phyloP scores from a whole-genome alignment of 2,329 filamentous ascomycete genomes.

The Lachnellula suecica region DNA sequence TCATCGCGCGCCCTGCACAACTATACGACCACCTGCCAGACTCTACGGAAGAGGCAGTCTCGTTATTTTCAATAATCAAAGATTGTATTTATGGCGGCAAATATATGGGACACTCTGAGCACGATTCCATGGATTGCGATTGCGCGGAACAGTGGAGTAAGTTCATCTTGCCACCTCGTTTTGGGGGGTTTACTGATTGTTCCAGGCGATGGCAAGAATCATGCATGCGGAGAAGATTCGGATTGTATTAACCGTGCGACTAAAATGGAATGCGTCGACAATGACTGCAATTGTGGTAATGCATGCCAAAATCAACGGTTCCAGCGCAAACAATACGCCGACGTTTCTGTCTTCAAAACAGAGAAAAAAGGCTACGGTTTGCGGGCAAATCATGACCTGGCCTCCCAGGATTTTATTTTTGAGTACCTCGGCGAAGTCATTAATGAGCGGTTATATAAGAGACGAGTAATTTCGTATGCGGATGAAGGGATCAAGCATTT shows the following conservation, averaged over 20 bases:
- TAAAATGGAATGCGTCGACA: conserved; percentile 89
- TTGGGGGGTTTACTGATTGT: conserved; percentile 33
- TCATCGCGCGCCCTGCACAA: conserved; percentile 57
- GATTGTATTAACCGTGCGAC: conserved; percentile 98
- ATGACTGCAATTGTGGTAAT: conserved; percentile 82
- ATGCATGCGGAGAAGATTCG: conserved; percentile 91
- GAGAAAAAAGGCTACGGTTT: conserved; percentile 97
- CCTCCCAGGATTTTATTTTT: conserved; percentile 88
- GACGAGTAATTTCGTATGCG: conserved; percentile 90
- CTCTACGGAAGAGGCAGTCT: conserved; percentile 72
- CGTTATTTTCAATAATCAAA: conserved; percentile 76
- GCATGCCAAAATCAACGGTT: conserved; percentile 95
- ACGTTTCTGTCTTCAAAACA: conserved; percentile 94
- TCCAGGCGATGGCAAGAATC: conserved; percentile 64
- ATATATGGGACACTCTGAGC: conserved; percentile 85
- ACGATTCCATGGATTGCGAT: conserved; percentile 90
- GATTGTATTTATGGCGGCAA: conserved; percentile 92
- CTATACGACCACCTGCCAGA: conserved; percentile 77
- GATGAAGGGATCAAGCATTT: conserved; percentile 98
- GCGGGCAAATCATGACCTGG: conserved; percentile 74
- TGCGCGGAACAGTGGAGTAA: conserved; percentile 93
- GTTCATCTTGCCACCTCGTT: conserved; percentile 37
- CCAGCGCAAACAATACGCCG: conserved; percentile 82
- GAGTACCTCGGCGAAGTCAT: conserved; percentile 99
- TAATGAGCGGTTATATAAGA: conserved; percentile 84